Base-by-base conservation (phyloP, 768 basidiomycete genomes). In the Termitomyces sp. region DNA sequence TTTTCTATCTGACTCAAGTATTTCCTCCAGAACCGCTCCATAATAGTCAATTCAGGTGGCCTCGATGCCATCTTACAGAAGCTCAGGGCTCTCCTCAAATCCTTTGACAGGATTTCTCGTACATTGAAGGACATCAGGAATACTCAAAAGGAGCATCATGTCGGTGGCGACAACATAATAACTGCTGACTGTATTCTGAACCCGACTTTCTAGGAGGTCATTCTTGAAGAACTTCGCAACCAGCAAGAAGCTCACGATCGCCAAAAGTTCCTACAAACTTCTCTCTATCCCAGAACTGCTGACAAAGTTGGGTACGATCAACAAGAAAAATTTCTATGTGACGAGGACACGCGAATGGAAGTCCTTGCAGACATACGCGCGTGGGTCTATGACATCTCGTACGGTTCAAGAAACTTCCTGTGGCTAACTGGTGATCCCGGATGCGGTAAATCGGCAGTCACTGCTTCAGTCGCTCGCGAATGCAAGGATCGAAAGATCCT, bases 11-110 rank as follows among this genome's bases (percentile, higher is more conserved):
- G 5, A 48, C 10, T 11, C 7, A 12, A 52, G 15, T 15, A 34
- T 26, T n/a, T 41, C 46, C n/a, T n/a, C 37, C 21, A 61, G 60
- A 55, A 61, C 46, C 52, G 56, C 34, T 58, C 58, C 12, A 34
- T 55, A 17, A 47, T 59, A 38, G 56, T 53, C 22, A 28, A 57
- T 17, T 55, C 60, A 17, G 40, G 47, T 14, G 60, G 60, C 15
- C 32, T 56, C 12, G 60, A 58, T 38, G 41, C 54, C 28, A 54
- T 56, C 38, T 21, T 54, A 17, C 59, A 45, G 30, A 48, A 50
- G 28, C 40, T 57, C 11, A 30, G 28, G 35, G 12, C 44, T 3
- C 24, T 52, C 2, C 37, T 43, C 6, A 38, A 32, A 19, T 35
- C 32, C 12, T 45, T 47, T 34, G 45, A 53, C 21, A 53, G 40